phyloP scores from a whole-genome alignment of 148 eudicot species.

The Euryodendron excelsum region DNA sequence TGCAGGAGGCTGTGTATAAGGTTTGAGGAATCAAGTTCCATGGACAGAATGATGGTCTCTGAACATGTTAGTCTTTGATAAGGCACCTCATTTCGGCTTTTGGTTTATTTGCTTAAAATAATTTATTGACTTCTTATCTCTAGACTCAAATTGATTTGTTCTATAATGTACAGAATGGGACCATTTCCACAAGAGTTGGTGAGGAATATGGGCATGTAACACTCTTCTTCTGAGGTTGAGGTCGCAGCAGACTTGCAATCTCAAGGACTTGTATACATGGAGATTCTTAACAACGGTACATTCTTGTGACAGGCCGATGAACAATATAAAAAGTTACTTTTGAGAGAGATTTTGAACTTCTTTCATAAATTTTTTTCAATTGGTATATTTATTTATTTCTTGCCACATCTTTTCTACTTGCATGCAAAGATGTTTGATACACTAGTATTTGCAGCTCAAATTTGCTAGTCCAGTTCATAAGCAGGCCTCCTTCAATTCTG shows the following conservation, averaged over 20 bases:
- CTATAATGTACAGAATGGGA: neutral
- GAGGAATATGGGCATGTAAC: neutral
- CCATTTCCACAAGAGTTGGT: neutral
- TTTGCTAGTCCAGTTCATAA: too few relatives aligned
- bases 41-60: neutral
- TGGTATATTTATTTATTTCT: too few relatives aligned
- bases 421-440: too few relatives aligned
- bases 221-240: neutral
- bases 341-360: neutral
- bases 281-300: neutral
- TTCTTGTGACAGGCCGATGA: neutral
- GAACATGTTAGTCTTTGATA: neutral
- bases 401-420: too few relatives aligned
- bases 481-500: too few relatives aligned
- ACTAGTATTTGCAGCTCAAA: too few relatives aligned
- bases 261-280: neutral
- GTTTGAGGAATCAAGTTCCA: too few relatives aligned
- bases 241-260: neutral
- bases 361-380: neutral
- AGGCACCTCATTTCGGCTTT: neutral
- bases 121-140: neutral
- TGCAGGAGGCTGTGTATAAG: neutral
- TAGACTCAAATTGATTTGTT: neutral
- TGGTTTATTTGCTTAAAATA: neutral
- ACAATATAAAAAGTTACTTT: neutral